Base-by-base conservation (phyloP, 1,139 yeast genomes). In the Geotrichum bryndzae region DNA sequence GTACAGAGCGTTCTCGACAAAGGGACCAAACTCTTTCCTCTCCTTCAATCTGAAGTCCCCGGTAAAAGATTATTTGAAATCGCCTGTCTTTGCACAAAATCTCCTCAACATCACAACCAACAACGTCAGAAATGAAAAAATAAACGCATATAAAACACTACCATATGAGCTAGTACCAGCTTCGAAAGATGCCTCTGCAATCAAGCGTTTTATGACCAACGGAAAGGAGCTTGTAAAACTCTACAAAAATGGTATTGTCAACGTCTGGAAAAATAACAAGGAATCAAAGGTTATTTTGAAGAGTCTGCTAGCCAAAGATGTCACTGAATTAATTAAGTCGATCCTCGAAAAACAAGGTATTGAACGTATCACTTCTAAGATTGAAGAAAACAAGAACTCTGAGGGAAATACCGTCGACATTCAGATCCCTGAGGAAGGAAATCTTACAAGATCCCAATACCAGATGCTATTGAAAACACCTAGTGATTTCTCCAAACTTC, bases 381-480 rank as follows among this genome's bases (percentile, higher is more conserved):
- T 41, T 11, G 51, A 29, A 27, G 25, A 35, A 35, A 18, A 46
- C 23, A 35, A 22, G 2, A 13, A 51, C 11, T 33, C 31, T 25
- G 59, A 53, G 2, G 23, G 8, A 18, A 54, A 41, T 10, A 38
- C 60, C 4, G 60, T 56, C 23, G 41, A 51, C 11, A 27, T 58
- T 5, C 57, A 58, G 33, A n/a, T 25, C 13, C 58, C 61, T 25
- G 31, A 53, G 5, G 52, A 46, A 4, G 58, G 53, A 22, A 67
- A 71, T 51, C 69, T 88, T n/a, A 71, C 82, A 0, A 77, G 95
- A 62, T 68, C 74, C 1, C 82, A 87, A 61, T 83, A 77, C 66
- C 87, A 84, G 67, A 70, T 82, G 6, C 71, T 87, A 45, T 72
- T 81, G n/a, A 77, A 95, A 58, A 84, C 90, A 0, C 80, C 79